Evolutionary conservation across 2,329 filamentous ascomycete species (phyloP), one percentile per base, ranked within the genome.

Genomic region (Cytospora schulzeri): DNA sequence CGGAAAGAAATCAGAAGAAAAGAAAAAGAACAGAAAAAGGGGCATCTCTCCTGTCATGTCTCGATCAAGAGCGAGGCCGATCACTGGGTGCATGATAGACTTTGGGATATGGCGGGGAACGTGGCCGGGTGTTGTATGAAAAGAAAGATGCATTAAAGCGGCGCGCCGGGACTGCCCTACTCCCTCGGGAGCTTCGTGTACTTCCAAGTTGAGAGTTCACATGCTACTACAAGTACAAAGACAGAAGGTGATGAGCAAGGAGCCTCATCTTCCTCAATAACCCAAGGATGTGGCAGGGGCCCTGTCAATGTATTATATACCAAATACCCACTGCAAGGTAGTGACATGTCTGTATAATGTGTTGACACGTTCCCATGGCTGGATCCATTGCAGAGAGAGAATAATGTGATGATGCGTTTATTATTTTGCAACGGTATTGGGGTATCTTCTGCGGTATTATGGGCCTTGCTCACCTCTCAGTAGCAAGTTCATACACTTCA

Each of bases 151-250:
- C 45, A 48, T n/a, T 48, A 48, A 14, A 48, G 45, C 45, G 45
- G 45, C 45, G 45, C 31, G 9, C 26, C 55, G 54, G 29, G 29
- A 29, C 31, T 59, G 38, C 41, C 52, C 57, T 52, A 62, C 55
- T 66, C 63, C 57, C 48, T n/a, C 29, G 60, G 64, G 60, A 64
- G 50, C 55, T 64, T 15, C 15, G 66, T 67, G 66, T 38, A 67
- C 63, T 54, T 38, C 15, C 45, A 62, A 55, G 55, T 62, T 33
- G 57, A 62, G 38, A 29, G 28, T 41, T 38, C 52, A 48, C n/a
- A n/a, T 48, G 45, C n/a, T 24, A 15, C n/a, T 24, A 15, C 56
- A 33, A 50, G 58, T 63, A 62, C 45, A 55, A 62, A 54, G 53
- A 56, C 22, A 48, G 45, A 48, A n/a, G n/a, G 26, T 29, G 28